Evolutionary conservation across 495 filamentous ascomycete genomes (phyloP).

Genomic region (Hypoxylon lienhwacheense): DNA sequence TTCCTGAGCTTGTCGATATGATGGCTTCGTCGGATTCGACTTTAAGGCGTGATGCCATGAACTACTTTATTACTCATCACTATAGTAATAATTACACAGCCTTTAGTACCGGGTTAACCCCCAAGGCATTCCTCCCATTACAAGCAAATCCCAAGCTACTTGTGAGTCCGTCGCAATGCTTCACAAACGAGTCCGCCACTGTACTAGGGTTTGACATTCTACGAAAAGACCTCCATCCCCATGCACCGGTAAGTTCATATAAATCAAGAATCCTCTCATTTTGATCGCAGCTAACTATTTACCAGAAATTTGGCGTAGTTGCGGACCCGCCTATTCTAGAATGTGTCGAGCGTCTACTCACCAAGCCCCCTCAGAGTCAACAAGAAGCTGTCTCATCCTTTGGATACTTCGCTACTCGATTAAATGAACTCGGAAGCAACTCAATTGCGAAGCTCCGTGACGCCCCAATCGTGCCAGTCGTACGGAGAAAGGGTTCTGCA

Average conservation of each 20-base stretch:
- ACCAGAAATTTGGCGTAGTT: conserved; percentile 75
- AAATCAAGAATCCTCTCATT: background rate
- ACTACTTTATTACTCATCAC: conserved; percentile 81
- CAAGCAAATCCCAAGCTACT: conserved; percentile 63
- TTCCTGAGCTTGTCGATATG: conserved; percentile 70
- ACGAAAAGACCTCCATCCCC: conserved; percentile 66
- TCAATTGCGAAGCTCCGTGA: conserved; percentile 60
- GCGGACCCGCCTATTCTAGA: conserved; percentile 74
- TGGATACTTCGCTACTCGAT: conserved; percentile 75
- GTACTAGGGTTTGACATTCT: conserved; percentile 81
- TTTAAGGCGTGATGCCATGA: conserved; percentile 66
- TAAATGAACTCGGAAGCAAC: conserved; percentile 68
- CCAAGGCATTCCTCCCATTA: conserved; percentile 71
- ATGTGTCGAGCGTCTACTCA: conserved; percentile 69
- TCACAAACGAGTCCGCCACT: conserved; percentile 72
- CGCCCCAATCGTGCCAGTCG: conserved; percentile 71
- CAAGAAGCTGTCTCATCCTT: conserved; percentile 71
- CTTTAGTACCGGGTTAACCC: conserved; percentile 58
- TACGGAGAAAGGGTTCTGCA: conserved; percentile 31
- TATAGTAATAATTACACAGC: conserved; percentile 71
- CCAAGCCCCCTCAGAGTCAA: conserved; percentile 66
- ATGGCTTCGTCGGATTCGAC: conserved; percentile 66
- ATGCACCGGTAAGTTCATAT: conserved; percentile 53
- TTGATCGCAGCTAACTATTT: background rate
- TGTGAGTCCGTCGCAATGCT: conserved; percentile 75